Conservation (phyloP, 2,329 filamentous ascomycete species). For the Claviceps sp. region DNA sequence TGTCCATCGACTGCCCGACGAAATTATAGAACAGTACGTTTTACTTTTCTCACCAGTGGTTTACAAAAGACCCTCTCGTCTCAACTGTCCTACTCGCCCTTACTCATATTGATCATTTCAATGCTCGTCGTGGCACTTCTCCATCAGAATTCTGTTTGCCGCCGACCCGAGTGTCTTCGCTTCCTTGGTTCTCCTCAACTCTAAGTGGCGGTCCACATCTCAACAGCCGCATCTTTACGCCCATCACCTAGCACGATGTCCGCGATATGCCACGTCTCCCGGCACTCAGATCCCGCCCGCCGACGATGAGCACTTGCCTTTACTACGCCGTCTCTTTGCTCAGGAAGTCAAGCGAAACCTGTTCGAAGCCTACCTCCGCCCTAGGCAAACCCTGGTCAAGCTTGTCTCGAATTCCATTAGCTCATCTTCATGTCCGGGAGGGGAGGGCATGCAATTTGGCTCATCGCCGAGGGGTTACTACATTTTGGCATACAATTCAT, state of each 20-base stretch:
- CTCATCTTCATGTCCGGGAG: constrained; percentile 68
- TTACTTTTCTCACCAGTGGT: neutral
- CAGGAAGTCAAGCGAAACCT: constrained; percentile 62
- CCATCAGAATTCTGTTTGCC: constrained; percentile 43
- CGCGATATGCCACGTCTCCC: constrained; percentile 42
- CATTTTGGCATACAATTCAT: constrained; percentile 72
- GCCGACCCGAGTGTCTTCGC: constrained; percentile 52
- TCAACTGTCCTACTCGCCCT: neutral
- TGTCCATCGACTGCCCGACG: constrained; percentile 48
- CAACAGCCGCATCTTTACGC: constrained; percentile 51
- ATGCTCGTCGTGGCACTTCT: neutral
- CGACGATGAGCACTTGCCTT: constrained; percentile 38
- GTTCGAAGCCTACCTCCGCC: constrained; percentile 62
- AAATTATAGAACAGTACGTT: constrained; percentile 55
- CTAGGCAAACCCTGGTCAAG: constrained; percentile 58
- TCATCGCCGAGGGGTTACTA: constrained; percentile 63
- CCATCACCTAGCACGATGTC: constrained; percentile 47
- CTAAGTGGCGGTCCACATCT: constrained; percentile 51
- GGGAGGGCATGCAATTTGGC: constrained; percentile 75
- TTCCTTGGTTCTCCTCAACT: constrained; percentile 50
- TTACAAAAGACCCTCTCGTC: neutral
- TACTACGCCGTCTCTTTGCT: constrained; percentile 52
- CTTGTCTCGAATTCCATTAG: constrained; percentile 74
- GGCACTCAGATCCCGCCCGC: constrained; percentile 20
- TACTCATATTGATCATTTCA: neutral